Evolutionary conservation across 495 filamentous ascomycete species (phyloP).

Genomic region (Eremomyces bilateralis): DNA sequence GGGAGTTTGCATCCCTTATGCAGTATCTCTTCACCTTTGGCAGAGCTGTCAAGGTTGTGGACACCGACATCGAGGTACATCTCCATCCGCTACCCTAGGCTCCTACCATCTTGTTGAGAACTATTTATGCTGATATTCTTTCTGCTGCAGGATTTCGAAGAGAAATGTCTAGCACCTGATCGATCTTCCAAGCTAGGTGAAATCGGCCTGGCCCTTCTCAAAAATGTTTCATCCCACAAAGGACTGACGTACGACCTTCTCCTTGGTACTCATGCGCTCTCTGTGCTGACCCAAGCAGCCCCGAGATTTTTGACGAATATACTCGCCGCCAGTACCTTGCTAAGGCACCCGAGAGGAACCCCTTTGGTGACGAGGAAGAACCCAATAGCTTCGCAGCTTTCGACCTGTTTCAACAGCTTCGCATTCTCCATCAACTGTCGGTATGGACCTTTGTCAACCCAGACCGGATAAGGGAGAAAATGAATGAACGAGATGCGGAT

Average conservation of each 20-base stretch:
- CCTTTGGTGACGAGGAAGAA: constrained; percentile 60
- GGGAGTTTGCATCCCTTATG: constrained; percentile 88
- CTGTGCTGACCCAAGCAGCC: constrained; percentile 24
- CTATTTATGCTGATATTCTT: constrained; percentile 3
- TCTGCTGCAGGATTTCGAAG: constrained; percentile 74
- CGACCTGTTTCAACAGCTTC: constrained; percentile 71
- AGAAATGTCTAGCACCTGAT: constrained; percentile 59
- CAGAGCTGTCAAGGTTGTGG: constrained; percentile 66
- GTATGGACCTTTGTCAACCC: constrained; percentile 73
- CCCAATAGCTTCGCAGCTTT: constrained; percentile 58
- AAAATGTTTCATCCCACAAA: constrained; percentile 83
- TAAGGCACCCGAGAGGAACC: constrained; percentile 62
- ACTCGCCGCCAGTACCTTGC: constrained; percentile 72
- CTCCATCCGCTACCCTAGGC: constrained; percentile 1
- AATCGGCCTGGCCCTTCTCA: constrained; percentile 74
- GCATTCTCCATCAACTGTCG: constrained; percentile 74
- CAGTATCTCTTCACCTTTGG: constrained; percentile 88
- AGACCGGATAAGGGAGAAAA: constrained; percentile 65
- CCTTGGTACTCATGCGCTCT: no score
- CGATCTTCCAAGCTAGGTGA: constrained; percentile 50
- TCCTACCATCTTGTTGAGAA: constrained; percentile 1
- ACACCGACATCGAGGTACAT: constrained; percentile 65
- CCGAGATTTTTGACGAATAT: constrained; percentile 84
- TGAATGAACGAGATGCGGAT: constrained; percentile 62
- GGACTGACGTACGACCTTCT: constrained; percentile 53